Conservation (phyloP, 2,329 filamentous ascomycete species). For the Xylaria sp. region DNA sequence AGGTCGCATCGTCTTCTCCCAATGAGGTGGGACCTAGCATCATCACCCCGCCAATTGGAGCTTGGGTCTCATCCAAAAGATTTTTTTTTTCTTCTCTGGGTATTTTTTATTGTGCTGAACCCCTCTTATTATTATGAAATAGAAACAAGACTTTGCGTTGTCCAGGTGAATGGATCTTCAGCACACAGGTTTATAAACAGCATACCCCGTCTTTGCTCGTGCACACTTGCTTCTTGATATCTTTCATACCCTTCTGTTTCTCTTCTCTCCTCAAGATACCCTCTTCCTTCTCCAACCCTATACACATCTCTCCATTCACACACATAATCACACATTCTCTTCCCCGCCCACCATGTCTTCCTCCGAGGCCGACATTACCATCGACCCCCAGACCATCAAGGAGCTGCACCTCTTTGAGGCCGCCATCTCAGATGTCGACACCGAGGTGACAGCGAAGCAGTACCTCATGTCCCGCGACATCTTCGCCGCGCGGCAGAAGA, state of each 20-base stretch:
- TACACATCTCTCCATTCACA: not conserved
- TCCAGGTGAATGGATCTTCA: slow-evolving; percentile 30
- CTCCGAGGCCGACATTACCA: slow-evolving; percentile 44
- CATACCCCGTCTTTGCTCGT: slow-evolving; percentile 16
- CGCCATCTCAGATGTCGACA: slow-evolving; percentile 49
- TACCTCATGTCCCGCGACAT: slow-evolving; percentile 49
- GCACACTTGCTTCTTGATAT: slow-evolving; percentile 9
- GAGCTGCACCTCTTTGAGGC: slow-evolving; percentile 50
- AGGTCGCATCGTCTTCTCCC: slow-evolving; percentile 23
- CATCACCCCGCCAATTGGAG: slow-evolving; percentile 38
- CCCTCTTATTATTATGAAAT: slow-evolving; percentile 36
- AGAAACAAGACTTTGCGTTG: slow-evolving; percentile 36
- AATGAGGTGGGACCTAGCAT: slow-evolving; percentile 29
- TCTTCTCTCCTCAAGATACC: slow-evolving; percentile 1
- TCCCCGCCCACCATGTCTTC: slow-evolving; percentile 47
- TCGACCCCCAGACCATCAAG: slow-evolving; percentile 50
- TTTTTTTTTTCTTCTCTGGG: slow-evolving; percentile 22
- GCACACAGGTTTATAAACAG: slow-evolving; percentile 31
- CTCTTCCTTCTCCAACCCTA: not conserved
- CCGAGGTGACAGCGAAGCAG: slow-evolving; percentile 50
- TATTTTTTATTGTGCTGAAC: slow-evolving; percentile 14
- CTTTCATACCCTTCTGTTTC: slow-evolving; percentile 9
- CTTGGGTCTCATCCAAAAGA: slow-evolving; percentile 19
- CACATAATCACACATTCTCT: not conserved
- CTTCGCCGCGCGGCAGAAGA: slow-evolving; percentile 68